Base-by-base conservation (phyloP, 352 stramenopile genomes). In the Blastocystis sp. region DNA sequence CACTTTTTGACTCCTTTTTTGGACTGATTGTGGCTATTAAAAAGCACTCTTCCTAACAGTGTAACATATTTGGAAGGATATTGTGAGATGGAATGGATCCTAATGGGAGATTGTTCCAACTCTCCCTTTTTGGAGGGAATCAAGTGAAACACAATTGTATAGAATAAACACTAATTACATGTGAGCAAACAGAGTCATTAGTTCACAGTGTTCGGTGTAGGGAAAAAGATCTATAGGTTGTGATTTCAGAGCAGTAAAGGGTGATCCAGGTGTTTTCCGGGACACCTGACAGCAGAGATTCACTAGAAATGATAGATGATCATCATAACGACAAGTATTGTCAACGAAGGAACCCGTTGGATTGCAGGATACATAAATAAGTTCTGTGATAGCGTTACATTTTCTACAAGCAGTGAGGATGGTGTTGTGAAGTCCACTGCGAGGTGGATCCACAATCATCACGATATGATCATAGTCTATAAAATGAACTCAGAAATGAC, bases 301-400 rank as follows among this genome's bases (percentile, higher is more conserved):
- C 13, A 92, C 89, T 89, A 89, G 5, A 17, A n/a, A 30, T 2
- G 17, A 54, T 44, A 30, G 2, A 3, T 37, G 7, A 3, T 42
- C 11, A 9, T 7, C 17, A 51, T 9, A 17, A 17, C 42, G 40
- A 89, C 78, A 30, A 9, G 92, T 91, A 91, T 97, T 94, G 7
- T 95, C 92, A 9, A 98, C 92, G 70, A 99, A 93, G 66, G 95
- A 97, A 53, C 94, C 95, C 0, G 95, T 98, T 22, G 97, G 97
- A 92, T 99, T 99, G 92, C 97, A 99, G 48, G 94, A 98, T 66
- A 99, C 96, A 90, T 99, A 99, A 27, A 99, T 93, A 80, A 98
- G 94, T 70, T 94, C 92, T 87, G 95, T 92, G 40, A 98, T 94
- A 0, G 92, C 92, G 0, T 91, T 92, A 59, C 92, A 97, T 33